Conservation (phyloP, 2,329 filamentous ascomycete species). For the Rhynchosporium agropyri region DNA sequence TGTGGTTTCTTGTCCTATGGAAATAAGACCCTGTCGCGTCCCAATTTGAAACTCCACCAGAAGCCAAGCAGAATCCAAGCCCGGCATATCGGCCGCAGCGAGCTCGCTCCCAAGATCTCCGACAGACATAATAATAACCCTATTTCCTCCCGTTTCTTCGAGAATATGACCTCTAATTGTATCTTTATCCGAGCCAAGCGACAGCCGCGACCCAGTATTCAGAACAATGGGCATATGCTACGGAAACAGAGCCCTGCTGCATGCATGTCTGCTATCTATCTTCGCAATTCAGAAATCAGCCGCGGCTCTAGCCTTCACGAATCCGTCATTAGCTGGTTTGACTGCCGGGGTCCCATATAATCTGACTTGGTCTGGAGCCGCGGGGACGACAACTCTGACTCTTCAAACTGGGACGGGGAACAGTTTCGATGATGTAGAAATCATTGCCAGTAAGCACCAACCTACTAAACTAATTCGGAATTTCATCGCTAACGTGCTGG, state of each 20-base stretch:
- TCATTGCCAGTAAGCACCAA: conserved; percentile 17
- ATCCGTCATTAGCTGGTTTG: conserved; percentile 14
- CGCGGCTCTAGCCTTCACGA: conserved; percentile 18
- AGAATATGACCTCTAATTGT: not conserved
- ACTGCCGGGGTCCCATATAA: conserved; percentile 20
- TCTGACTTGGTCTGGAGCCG: conserved; percentile 21
- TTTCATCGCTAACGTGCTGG: not conserved
- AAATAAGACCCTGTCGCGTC: conserved; percentile 4
- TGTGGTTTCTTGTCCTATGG: conserved; percentile 9
- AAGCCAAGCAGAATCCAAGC: conserved; percentile 14
- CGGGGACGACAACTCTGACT: conserved; percentile 19
- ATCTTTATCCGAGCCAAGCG: not conserved
- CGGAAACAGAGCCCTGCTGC: conserved; percentile 8
- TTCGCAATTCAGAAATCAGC: conserved; percentile 6
- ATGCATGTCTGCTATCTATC: not conserved
- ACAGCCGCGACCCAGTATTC: not conserved
- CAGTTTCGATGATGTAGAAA: conserved; percentile 13
- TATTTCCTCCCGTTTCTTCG: not conserved
- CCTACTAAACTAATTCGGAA: not conserved
- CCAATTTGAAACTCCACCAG: conserved; percentile 12
- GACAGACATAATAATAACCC: conserved; percentile 13
- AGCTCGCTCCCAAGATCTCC: conserved; percentile 3
- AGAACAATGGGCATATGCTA: conserved; percentile 1
- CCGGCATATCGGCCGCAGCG: conserved; percentile 14
- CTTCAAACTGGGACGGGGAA: conserved; percentile 16